Evolutionary conservation across 2,329 filamentous ascomycete genomes (phyloP).

Genomic region (Boeremia exigua): DNA sequence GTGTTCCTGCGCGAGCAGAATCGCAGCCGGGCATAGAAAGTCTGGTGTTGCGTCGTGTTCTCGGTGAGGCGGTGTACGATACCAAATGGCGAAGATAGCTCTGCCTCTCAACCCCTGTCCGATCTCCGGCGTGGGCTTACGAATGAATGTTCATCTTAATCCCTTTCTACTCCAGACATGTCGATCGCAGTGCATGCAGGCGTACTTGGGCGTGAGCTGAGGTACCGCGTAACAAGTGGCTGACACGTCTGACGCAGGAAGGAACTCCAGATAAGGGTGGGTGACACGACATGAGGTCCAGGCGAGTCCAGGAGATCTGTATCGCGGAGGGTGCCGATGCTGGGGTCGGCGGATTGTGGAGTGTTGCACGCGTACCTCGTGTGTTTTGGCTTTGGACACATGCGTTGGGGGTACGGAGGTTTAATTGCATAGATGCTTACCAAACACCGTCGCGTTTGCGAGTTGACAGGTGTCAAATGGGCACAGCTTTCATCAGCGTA

Average conservation of each 20-base stretch:
- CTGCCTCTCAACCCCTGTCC: neutral
- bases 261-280: neutral
- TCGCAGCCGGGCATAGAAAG: constrained; percentile 12
- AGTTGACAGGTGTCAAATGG: neutral
- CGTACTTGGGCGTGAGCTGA: neutral
- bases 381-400: neutral
- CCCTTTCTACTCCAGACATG: neutral
- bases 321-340: neutral
- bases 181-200: neutral
- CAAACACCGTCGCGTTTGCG: neutral
- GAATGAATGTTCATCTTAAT: neutral
- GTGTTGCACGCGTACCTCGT: constrained; percentile 1
- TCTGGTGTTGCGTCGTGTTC: neutral
- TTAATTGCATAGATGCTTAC: neutral
- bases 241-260: neutral
- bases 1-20: constrained; percentile 41
- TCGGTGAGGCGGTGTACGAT: constrained; percentile 5
- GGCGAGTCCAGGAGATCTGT: neutral
- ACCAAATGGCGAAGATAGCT: neutral
- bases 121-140: neutral
- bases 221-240: neutral
- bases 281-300: neutral
- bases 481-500: no score
- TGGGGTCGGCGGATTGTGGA: neutral
- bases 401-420: neutral